Base-by-base conservation (phyloP, 805 yeast genomes). In the Candida takata region DNA sequence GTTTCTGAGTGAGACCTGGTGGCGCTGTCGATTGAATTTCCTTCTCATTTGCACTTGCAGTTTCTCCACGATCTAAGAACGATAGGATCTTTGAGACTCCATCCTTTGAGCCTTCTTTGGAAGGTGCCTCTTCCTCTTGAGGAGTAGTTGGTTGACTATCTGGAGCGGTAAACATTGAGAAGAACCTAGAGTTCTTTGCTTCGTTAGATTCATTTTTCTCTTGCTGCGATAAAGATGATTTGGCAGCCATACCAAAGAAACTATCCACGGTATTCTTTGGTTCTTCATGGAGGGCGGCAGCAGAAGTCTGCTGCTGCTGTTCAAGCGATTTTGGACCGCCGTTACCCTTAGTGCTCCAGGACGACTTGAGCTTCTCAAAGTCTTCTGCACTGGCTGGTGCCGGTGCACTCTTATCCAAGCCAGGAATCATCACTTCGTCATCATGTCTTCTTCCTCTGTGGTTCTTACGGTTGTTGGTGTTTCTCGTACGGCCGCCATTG, bases 321-420 rank as follows among this genome's bases (percentile, higher is more conserved):
- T 27, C 35, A 10, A 33, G 36, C n/a, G 38, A 26, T 10, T 52
- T 48, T 19, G 61, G 63, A 34, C 55, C 54, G 35, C 60, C 61
- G 29, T 47, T 58, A 31, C 61, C 65, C 37, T 57, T 49, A 33
- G 52, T 60, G 36, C 54, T 61, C 55, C 62, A 57, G 46, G 55
- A 57, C 3, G 61, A 57, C 41, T 57, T 65, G 62, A 64, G 64
- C 21, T 54, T 46, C 42, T 65, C 71, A 42, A 65, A 65, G 42
- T 64, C 70, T 12, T 53, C 58, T 19, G 58, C 55, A 35, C 36
- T 34, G 6, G 41, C 44, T 27, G 28, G 33, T 21, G 45, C 47
- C 9, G 49, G 50, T 4, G 41, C 44, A 29, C 42, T 49, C 25
- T 37, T 41, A 3, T 49, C 54, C 27, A 42, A 30, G 17, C 47